Evolutionary conservation across 2,329 filamentous ascomycete genomes (phyloP).

Genomic region (Colletotrichum abscissum): DNA sequence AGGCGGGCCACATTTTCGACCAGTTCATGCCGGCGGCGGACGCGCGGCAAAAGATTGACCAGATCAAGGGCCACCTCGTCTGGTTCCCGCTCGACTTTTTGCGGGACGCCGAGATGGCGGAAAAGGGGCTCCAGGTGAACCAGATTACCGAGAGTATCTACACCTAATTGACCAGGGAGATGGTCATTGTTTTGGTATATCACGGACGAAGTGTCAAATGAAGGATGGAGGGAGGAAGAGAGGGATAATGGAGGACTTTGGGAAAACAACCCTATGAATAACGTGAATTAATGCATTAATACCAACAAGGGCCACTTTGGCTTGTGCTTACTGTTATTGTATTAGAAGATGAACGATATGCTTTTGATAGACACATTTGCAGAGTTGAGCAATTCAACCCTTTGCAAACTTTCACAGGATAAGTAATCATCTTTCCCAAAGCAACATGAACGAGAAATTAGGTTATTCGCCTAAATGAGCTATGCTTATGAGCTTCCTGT

Average conservation of each 20-base stretch:
- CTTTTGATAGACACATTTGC: neutral
- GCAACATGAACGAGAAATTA: too few relatives aligned
- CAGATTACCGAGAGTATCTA: constrained; percentile 88
- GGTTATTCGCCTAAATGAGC: too few relatives aligned
- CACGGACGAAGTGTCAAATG: constrained; percentile 44
- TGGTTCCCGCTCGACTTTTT: constrained; percentile 96
- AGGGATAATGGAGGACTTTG: too few relatives aligned
- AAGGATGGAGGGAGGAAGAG: neutral
- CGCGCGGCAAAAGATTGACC: constrained; percentile 79
- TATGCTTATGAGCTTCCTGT: too few relatives aligned
- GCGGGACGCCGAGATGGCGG: constrained; percentile 87
- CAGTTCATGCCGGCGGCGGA: constrained; percentile 79
- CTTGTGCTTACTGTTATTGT: neutral
- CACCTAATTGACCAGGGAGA: constrained; percentile 57
- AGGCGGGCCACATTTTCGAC: constrained; percentile 89
- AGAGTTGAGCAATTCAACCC: too few relatives aligned
- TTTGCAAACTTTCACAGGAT: too few relatives aligned
- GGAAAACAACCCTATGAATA: neutral
- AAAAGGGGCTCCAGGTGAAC: constrained; percentile 88
- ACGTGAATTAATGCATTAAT: constrained; percentile 27
- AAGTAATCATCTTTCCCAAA: too few relatives aligned
- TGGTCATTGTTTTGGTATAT: too few relatives aligned
- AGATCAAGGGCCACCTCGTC: constrained; percentile 86
- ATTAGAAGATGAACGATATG: neutral
- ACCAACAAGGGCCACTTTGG: neutral